Evolutionary conservation across 768 basidiomycete species (phyloP), one percentile per base, ranked within the genome.

Genomic region (Podaxis sp.): DNA sequence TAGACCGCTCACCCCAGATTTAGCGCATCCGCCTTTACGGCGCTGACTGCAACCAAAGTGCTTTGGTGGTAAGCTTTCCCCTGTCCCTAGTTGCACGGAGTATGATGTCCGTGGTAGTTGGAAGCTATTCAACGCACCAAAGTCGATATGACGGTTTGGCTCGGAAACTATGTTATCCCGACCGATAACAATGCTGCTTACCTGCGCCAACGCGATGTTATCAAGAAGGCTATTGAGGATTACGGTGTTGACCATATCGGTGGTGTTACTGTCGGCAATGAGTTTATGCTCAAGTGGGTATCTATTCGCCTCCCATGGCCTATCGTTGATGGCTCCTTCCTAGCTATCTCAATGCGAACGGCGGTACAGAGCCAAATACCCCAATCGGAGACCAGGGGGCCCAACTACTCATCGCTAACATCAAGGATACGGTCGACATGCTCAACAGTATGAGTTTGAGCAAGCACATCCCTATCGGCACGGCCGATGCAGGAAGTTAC

Each of bases 261-360:
- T 0, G 96, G 96, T 8, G 69, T 98, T 41, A 95, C 90, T 12
- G 95, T 97, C 37, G 95, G 96, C 37, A 96, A 97, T 71, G 94
- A 96, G 75, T 93, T 85, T 71, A 91, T 94, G 70, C 80, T 95
- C 54, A 85, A 94, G 86, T 89, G 53, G 2, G 82, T 46, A 19
- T 49, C n/a, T 67, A 25, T 59, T 61, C 41, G 1, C 50, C 27
- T 24, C 11, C 27, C 29, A 47, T 13, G 9, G 19, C 27, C 50
- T 49, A 59, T 46, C 17, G 11, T 22, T 25, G 11, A 52, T 37
- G 40, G 62, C 66, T 52, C 51, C 19, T 24, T 37, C 38, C 47
- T 64, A 92, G 90, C 71, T 90, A 86, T 65, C 71, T 93, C 46
- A 84, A 70, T 33, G 75, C 68, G 1, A 79, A 83, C 60, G 80